These are phyloP conservation scores for Candida glucosophila DNA, from an alignment of 1,139 yeast genomes.

Conservation along the genomic window DNA sequence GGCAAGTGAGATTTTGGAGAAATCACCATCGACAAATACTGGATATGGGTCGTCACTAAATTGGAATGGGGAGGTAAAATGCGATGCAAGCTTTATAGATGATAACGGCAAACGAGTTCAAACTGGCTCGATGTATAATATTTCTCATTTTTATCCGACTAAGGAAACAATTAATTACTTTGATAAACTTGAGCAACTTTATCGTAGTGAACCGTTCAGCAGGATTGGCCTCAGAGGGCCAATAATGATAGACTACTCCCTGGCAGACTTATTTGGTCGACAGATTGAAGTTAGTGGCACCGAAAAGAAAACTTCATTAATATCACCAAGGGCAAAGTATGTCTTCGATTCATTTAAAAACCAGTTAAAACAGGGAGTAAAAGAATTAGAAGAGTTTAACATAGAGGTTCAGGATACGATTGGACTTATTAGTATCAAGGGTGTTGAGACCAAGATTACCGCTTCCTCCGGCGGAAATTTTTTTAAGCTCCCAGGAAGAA, in stretches of 20 bases:
- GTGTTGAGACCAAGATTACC: slow-evolving; percentile 15
- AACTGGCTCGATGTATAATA: slow-evolving; percentile 17
- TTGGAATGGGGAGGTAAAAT: slow-evolving; percentile 37
- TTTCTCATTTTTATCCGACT: slow-evolving; percentile 17
- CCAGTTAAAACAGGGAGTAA: slow-evolving; percentile 4
- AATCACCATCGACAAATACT: slow-evolving; percentile 41
- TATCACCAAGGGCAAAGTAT: slow-evolving; percentile 10
- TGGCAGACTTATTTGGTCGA: neutral
- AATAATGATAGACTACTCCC: slow-evolving; percentile 11
- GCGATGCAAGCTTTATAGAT: slow-evolving; percentile 38
- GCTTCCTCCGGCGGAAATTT: slow-evolving; percentile 49
- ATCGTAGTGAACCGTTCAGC: slow-evolving; percentile 7
- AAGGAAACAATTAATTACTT: slow-evolving; percentile 8
- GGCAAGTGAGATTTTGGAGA: slow-evolving; percentile 29
- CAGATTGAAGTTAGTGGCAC: slow-evolving; percentile 1
- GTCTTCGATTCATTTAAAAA: slow-evolving; percentile 8
- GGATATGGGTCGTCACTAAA: slow-evolving; percentile 50
- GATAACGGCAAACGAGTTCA: slow-evolving; percentile 2
- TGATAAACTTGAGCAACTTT: slow-evolving; percentile 8
- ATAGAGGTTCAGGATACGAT: slow-evolving; percentile 23
- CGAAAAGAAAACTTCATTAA: slow-evolving; percentile 5
- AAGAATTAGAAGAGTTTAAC: slow-evolving; percentile 2
- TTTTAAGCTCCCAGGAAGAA: slow-evolving; percentile 39
- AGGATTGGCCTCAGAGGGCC: slow-evolving; percentile 21
- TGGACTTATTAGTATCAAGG: slow-evolving; percentile 16